phyloP scores from a whole-genome alignment of 208 protist genomes.

The Angomonas deanei region DNA sequence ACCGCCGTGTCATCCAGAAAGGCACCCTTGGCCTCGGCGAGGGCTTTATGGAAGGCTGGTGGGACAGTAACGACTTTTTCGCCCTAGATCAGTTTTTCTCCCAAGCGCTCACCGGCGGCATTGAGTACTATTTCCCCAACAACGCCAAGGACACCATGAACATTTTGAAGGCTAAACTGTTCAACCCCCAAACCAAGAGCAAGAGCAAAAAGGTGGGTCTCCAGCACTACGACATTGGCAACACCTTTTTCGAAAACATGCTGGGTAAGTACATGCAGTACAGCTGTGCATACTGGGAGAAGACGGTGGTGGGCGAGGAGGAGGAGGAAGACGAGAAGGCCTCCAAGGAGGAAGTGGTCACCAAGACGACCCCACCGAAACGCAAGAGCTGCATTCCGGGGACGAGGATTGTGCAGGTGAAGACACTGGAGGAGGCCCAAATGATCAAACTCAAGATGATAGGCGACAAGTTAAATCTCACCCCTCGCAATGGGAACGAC shows the following conservation, averaged over 20 bases:
- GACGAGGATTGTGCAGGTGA: slow-evolving; percentile 4
- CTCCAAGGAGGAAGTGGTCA: not conserved
- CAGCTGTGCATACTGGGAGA: slow-evolving; percentile 61
- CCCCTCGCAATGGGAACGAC: not conserved
- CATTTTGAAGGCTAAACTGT: slow-evolving; percentile 34
- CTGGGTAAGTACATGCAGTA: slow-evolving; percentile 71
- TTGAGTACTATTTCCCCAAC: slow-evolving; percentile 65
- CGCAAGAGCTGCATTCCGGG: not conserved
- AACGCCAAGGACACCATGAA: slow-evolving; percentile 47
- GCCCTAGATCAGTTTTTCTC: slow-evolving; percentile 41
- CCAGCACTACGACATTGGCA: slow-evolving; percentile 71
- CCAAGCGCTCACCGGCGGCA: slow-evolving; percentile 20
- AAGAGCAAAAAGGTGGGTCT: slow-evolving; percentile 48
- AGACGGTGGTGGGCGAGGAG: slow-evolving; percentile 13
- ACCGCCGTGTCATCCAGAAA: slow-evolving; percentile 35
- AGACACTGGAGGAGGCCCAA: slow-evolving; percentile 68
- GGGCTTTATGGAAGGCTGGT: slow-evolving; percentile 59
- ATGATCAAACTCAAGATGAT: slow-evolving; percentile 65
- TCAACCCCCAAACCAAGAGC: slow-evolving; percentile 46
- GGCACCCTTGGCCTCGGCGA: slow-evolving; percentile 49
- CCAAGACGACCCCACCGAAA: not conserved
- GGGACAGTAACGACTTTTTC: slow-evolving; percentile 52
- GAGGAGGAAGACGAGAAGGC: slow-evolving; percentile 8
- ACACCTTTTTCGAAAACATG: slow-evolving; percentile 67
- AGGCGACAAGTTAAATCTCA: slow-evolving; percentile 60